phyloP scores from a whole-genome alignment of 2,329 filamentous ascomycete genomes.

The Myriosclerotinia curreyana region DNA sequence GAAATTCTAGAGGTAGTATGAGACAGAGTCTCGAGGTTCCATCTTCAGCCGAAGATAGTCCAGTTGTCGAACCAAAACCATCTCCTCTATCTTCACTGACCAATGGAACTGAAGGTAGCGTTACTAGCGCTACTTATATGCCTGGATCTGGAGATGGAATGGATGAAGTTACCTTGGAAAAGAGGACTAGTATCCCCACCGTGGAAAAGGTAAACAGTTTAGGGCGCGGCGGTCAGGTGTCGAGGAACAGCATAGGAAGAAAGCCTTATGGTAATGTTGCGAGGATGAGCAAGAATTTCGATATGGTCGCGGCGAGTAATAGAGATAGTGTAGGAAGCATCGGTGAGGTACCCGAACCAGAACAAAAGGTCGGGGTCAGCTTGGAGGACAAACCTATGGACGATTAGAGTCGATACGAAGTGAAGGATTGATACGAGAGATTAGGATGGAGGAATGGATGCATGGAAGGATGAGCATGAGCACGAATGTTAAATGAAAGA shows the following conservation, averaged over 20 bases:
- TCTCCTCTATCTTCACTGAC: conserved; percentile 30
- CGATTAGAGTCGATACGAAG: conserved; percentile 3
- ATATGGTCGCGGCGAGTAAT: conserved; percentile 7
- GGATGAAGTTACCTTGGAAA: conserved; percentile 20
- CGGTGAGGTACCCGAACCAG: conserved; percentile 10
- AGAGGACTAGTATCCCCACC: conserved; percentile 36
- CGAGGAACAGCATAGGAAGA: conserved; percentile 17
- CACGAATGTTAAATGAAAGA: conserved; percentile 15
- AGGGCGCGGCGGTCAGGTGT: conserved; percentile 43
- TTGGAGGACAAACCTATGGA: conserved; percentile 17
- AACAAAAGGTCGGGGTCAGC: conserved; percentile 14
- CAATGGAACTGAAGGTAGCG: conserved; percentile 28
- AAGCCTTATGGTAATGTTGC: conserved; percentile 14
- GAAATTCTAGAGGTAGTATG: conserved; percentile 39
- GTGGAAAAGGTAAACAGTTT: conserved; percentile 64
- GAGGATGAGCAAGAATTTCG: conserved; percentile 17
- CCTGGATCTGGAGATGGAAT: conserved; percentile 34
- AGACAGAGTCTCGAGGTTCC: conserved; percentile 81
- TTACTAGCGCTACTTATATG: conserved; percentile 37
- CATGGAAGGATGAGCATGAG: conserved; percentile 6
- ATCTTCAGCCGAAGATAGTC: conserved; percentile 27
- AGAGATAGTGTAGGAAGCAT: conserved; percentile 16
- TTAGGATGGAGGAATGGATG: background rate
- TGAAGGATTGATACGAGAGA: background rate
- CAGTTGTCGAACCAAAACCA: conserved; percentile 27